Conservation (phyloP, 441 rosid genomes). For the Erodium moschatum region DNA sequence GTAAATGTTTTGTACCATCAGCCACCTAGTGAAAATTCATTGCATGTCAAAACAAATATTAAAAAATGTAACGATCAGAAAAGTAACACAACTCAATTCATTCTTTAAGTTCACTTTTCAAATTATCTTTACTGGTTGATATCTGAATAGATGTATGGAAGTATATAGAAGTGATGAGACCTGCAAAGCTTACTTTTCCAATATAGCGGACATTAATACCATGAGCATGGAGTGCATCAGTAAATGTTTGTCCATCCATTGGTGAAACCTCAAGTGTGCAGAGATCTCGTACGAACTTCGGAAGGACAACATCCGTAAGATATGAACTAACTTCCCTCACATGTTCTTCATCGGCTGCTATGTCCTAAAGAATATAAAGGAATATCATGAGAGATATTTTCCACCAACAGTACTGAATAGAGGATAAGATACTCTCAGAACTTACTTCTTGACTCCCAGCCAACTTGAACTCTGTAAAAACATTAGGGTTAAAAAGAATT, state of each 20-base stretch:
- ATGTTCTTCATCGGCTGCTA: slow-evolving; percentile 74
- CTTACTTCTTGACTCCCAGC: slow-evolving; percentile 79
- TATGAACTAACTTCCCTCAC: slow-evolving; percentile 79
- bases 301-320: slow-evolving; percentile 79
- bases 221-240: slow-evolving; percentile 97
- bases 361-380: slow-evolving; percentile 44
- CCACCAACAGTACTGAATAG: slow-evolving; percentile 3
- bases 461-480: slow-evolving; percentile 83
- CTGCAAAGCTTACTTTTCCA: slow-evolving; percentile 58
- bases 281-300: slow-evolving; percentile 89
- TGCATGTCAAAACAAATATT: slow-evolving; percentile 17
- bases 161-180: background rate
- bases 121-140: slow-evolving; percentile 4
- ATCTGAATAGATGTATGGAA: background rate
- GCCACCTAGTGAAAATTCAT: slow-evolving; percentile 54
- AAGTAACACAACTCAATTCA: background rate
- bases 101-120: no score
- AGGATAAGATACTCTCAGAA: slow-evolving; percentile 3
- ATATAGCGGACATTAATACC: slow-evolving; percentile 92
- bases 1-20: slow-evolving; percentile 78
- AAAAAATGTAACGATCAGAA: background rate
- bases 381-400: slow-evolving; percentile 7
- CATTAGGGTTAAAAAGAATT: slow-evolving; percentile 86
- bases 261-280: slow-evolving; percentile 97
- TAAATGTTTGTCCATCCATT: slow-evolving; percentile 98